Evolutionary conservation across 2,329 filamentous ascomycete genomes (phyloP).

Genomic region (Dothistroma pini): DNA sequence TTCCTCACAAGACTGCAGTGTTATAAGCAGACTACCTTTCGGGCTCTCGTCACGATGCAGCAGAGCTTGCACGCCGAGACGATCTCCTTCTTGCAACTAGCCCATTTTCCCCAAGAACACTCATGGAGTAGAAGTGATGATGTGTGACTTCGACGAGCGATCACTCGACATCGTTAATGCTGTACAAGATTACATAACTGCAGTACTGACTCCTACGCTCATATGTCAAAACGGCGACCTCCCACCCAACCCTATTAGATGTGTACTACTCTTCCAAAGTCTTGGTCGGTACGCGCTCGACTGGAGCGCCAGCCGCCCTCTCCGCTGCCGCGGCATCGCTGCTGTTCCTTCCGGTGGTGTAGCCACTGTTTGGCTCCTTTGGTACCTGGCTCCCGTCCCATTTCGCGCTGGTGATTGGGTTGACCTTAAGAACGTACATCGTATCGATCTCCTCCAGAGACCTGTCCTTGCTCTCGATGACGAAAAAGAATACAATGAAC

Average conservation of each 20-base stretch:
- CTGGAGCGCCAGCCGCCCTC: conserved; percentile 10
- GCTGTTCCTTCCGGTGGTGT: conserved; percentile 24
- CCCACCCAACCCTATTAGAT: neutral
- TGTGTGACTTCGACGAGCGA: neutral
- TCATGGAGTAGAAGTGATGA: no score
- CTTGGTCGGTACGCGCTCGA: conserved; percentile 16
- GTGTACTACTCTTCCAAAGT: conserved; percentile 18
- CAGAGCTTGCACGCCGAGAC: neutral
- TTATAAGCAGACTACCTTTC: neutral
- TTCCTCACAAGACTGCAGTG: neutral
- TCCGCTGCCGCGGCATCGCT: conserved; percentile 17
- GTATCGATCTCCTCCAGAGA: conserved; percentile 41
- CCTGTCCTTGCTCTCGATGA: conserved; percentile 38
- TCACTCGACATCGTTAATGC: neutral
- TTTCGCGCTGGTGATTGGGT: conserved; percentile 30
- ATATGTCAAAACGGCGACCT: neutral
- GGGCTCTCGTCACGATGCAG: neutral
- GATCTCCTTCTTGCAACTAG: neutral
- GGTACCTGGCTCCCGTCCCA: conserved; percentile 28
- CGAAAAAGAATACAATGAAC: conserved; percentile 39
- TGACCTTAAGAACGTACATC: conserved; percentile 38
- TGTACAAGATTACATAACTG: neutral
- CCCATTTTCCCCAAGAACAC: no score
- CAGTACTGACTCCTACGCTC: neutral
- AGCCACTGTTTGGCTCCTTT: conserved; percentile 26